phyloP scores from a whole-genome alignment of 202 grass and related monocot genomes.

The Hordeum pubiflorum region DNA sequence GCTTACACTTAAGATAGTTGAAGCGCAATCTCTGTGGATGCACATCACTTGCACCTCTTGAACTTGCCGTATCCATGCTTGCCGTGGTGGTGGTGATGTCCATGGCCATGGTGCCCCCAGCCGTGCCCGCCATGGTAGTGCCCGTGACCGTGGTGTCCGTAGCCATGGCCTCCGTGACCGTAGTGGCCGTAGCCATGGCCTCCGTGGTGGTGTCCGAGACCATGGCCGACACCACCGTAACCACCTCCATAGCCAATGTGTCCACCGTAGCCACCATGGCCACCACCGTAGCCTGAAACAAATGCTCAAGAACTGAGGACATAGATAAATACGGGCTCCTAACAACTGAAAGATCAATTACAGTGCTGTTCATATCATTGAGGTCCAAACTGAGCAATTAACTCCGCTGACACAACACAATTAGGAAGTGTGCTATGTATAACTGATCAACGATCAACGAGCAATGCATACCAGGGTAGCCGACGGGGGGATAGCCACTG shows the following conservation, averaged over 20 bases:
- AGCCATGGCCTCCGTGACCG: neutral
- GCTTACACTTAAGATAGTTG: neutral
- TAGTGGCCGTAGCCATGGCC: neutral
- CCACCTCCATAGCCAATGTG: slow-evolving; percentile 17
- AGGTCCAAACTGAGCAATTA: neutral
- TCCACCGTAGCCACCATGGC: slow-evolving; percentile 19
- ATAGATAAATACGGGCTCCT: too few relatives aligned
- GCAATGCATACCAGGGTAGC: slow-evolving; percentile 29
- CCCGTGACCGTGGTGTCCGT: neutral
- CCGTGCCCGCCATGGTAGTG: neutral
- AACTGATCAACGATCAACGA: neutral
- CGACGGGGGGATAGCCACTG: slow-evolving; percentile 26
- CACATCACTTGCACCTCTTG: slow-evolving; percentile 10
- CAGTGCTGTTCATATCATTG: neutral
- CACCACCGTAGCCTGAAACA: slow-evolving; percentile 31
- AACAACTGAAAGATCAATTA: neutral
- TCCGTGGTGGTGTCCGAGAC: neutral
- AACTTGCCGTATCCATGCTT: slow-evolving; percentile 19
- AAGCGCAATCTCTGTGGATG: neutral
- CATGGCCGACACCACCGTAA: neutral
- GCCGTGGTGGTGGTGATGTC: slow-evolving; percentile 16
- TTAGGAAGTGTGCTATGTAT: neutral
- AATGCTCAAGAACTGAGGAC: neutral
- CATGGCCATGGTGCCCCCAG: neutral
- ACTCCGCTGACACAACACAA: neutral